phyloP scores from a whole-genome alignment of 179 eudicot species.

The Silene vulgaris region DNA sequence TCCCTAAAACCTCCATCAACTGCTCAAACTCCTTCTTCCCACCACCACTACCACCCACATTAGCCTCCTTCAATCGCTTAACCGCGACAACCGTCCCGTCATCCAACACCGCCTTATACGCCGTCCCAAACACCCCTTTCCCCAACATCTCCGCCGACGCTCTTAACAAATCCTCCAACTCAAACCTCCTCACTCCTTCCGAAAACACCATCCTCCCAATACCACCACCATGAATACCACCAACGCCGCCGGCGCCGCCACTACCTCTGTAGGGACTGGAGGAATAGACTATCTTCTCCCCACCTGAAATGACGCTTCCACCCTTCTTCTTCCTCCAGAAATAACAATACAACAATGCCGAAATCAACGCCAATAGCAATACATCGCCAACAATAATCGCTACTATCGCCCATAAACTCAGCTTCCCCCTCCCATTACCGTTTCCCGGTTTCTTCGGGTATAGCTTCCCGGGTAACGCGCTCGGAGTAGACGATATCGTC shows the following conservation, averaged over 20 bases:
- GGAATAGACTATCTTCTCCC: slow-evolving; percentile 74
- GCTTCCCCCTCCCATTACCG: slow-evolving; percentile 6
- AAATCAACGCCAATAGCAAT: slow-evolving; percentile 38
- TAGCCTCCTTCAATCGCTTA: slow-evolving; percentile 66
- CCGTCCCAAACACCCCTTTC: slow-evolving; percentile 78
- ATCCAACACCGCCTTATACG: slow-evolving; percentile 80
- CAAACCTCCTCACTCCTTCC: slow-evolving; percentile 68
- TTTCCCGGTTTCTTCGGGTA: slow-evolving; percentile 19
- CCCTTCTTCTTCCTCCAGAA: slow-evolving; percentile 42
- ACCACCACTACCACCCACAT: slow-evolving; percentile 14
- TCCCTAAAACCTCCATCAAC: slow-evolving; percentile 76
- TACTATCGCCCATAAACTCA: slow-evolving; percentile 40
- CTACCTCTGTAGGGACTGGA: slow-evolving; percentile 45
- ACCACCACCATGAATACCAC: slow-evolving; percentile 26
- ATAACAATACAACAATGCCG: slow-evolving; percentile 52
- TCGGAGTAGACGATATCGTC: slow-evolving; percentile 44
- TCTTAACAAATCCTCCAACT: slow-evolving; percentile 75
- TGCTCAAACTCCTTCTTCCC: slow-evolving; percentile 75
- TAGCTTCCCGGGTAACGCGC: slow-evolving; percentile 29
- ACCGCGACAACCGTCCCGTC: slow-evolving; percentile 82
- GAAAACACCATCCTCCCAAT: slow-evolving; percentile 71
- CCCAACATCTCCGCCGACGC: slow-evolving; percentile 97
- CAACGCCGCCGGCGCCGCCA: neutral
- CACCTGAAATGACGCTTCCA: slow-evolving; percentile 29
- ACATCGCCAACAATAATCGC: slow-evolving; percentile 59